Evolutionary conservation across 306 rosid genomes (phyloP), one percentile per base, ranked within the genome.

Genomic region (Trifolium pratense): DNA sequence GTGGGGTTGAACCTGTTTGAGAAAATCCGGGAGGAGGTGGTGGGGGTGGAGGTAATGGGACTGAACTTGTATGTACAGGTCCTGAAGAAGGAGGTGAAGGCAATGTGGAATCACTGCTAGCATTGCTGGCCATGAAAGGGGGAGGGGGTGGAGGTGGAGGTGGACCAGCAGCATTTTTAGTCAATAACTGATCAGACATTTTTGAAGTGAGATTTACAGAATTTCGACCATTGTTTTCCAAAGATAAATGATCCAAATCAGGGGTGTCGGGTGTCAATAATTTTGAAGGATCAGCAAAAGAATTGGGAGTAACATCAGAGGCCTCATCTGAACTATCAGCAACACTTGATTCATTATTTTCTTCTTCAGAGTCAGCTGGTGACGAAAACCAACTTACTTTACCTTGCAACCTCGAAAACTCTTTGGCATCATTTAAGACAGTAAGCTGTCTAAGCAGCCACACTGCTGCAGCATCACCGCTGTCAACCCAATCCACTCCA

Each of bases 291-390:
- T 88, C 92, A 16, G 73, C 31, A 57, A 84, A 81, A 73, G 84
- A 74, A 78, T 77, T 91, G 56, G 91, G 81, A 83, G 80, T 64
- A 74, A 78, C 79, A 83, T 93, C 98, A 81, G 80, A 89, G 40
- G 87, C 90, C 83, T 91, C 97, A 84, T 94, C 98, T 53, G 90
- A 83, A 91, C 98, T 89, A 85, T 93, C 98, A 53, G 94, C 97
- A 74, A 93, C 67, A 82, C 98, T 94, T 45, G 94, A 91, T 25
- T 87, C 91, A 86, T 91, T 87, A 75, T 88, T 85, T 80, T 93
- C 98, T 37, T 91, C 96, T 62, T 94, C 98, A 55, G 98, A 94
- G 82, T 94, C 98, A 81, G 60, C 92, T 53, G 97, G 92, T 17
- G 98, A 90, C 5, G 92, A 85, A 74, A 81, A 88, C 80, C 90